Evolutionary conservation across 306 rosid genomes (phyloP).

Genomic region (Cucumis hystrix): DNA sequence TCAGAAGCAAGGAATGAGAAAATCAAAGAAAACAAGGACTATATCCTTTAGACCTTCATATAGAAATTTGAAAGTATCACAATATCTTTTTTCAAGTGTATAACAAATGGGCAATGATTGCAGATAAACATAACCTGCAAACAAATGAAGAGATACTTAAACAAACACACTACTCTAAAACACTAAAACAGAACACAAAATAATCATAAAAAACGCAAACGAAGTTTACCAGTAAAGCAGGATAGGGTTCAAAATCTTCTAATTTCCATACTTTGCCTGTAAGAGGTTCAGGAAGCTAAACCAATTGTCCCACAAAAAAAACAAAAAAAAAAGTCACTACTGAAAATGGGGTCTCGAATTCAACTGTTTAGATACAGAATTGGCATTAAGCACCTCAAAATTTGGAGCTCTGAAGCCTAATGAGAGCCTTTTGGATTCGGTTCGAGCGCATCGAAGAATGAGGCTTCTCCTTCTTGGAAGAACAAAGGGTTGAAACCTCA

Average conservation of each 20-base stretch:
- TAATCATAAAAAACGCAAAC: neutral
- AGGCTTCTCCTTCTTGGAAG: slow-evolving; percentile 20
- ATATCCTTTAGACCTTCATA: slow-evolving; percentile 43
- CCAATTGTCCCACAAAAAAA: neutral
- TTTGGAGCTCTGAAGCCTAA: slow-evolving; percentile 76
- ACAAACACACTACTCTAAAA: neutral
- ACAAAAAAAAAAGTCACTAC: neutral
- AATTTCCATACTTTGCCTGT: slow-evolving; percentile 74
- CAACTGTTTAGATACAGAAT: neutral
- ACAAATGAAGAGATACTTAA: neutral
- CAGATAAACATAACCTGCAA: slow-evolving; percentile 96
- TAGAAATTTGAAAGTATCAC: slow-evolving; percentile 66
- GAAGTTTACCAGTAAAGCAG: slow-evolving; percentile 63
- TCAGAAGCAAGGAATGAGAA: slow-evolving; percentile 8
- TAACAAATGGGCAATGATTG: slow-evolving; percentile 94
- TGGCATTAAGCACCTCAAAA: slow-evolving; percentile 42
- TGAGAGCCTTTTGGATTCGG: slow-evolving; percentile 43
- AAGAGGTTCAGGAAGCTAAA: slow-evolving; percentile 83
- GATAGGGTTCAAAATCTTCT: slow-evolving; percentile 79
- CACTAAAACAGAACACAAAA: neutral
- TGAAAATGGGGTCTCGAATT: neutral
- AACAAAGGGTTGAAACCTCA: slow-evolving; percentile 23
- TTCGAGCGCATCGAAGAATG: slow-evolving; percentile 46
- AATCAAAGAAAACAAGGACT: neutral
- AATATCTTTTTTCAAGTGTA: slow-evolving; percentile 61